Evolutionary conservation across 2,329 filamentous ascomycete species (phyloP), one percentile per base, ranked within the genome.

Genomic region (Pseudogymnoascus sp.): DNA sequence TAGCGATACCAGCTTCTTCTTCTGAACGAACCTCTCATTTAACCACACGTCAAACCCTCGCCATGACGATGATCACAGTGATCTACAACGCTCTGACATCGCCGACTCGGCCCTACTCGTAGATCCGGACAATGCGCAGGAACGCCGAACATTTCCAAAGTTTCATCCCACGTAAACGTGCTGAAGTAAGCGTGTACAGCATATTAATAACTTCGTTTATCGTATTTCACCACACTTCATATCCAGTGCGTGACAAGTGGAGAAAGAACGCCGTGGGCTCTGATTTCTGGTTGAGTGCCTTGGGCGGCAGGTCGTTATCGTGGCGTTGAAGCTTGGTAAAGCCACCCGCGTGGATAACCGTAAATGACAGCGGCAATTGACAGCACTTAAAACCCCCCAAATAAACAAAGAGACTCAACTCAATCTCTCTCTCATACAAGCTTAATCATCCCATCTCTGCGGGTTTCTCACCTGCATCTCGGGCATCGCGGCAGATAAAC

Each of bases 21-120:
- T 56, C 6, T n/a, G 49, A 56, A 3, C 28, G 36, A 56, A 56
- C 49, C 16, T 34, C n/a, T 0, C 16, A 18, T 14, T 18, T 21
- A 56, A 9, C 28, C 5, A 56, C 31, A 16, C 28, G 28, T 34
- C 49, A 56, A 34, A 18, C n/a, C 28, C 9, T 56, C 28, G 5
- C 16, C 28, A 9, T 56, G 9, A 5, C 6, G 28, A 3, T 34
- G 49, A 56, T 34, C 28, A 11, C n/a, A 11, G n/a, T 34, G 49
- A 56, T 56, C 49, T 34, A 3, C 49, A 34, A 2, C 5, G 14
- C 49, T 34, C 16, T 56, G 28, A 56, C 49, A 34, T 56, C 21
- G 28, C 49, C 49, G 49, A 56, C 28, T 56, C 49, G 49, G 49
- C 49, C 49, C 49, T 56, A 56, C 28, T 56, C 49, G 28, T 56